Evolutionary conservation across 169 alveolate species (phyloP).

Genomic region (Plasmodium inui): DNA sequence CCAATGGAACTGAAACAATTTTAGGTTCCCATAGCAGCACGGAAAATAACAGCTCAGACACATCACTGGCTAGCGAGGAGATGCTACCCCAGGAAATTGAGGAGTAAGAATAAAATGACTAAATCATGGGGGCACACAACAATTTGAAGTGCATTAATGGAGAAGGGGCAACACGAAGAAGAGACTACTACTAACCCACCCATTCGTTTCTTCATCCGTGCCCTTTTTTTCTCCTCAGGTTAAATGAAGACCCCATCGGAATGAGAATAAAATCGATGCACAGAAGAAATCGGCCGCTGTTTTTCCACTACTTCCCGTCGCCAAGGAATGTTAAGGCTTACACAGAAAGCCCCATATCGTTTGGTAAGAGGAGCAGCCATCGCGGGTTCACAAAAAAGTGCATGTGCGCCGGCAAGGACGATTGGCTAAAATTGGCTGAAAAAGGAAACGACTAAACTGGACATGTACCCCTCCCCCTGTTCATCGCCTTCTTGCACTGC

Average conservation of each 20-base stretch:
- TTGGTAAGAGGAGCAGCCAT: conserved; percentile 32
- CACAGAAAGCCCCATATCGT: conserved; percentile 71
- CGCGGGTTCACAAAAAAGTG: neutral
- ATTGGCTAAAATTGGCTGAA: neutral
- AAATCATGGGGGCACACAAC: neutral
- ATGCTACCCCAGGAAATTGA: conserved; percentile 17
- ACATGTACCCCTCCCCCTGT: neutral
- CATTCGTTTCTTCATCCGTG: neutral
- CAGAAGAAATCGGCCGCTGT: conserved; percentile 65
- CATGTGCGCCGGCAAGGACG: neutral
- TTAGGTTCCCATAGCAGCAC: conserved; percentile 14
- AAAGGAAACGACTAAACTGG: neutral
- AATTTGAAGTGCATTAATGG: neutral
- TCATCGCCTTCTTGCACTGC: neutral
- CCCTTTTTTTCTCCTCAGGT: conserved; percentile 15
- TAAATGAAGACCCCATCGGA: conserved; percentile 62
- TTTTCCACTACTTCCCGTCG: conserved; percentile 72
- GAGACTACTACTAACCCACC: neutral
- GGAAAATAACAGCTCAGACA: conserved; percentile 44
- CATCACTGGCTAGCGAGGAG: conserved; percentile 65
- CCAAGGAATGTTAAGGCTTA: conserved; percentile 68
- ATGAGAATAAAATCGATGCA: conserved; percentile 63
- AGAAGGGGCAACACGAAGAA: neutral
- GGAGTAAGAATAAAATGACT: conserved; percentile 34
- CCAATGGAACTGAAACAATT: conserved; percentile 7